These are phyloP conservation scores for Ascochyta koolunga DNA, from an alignment of 2,329 filamentous ascomycete genomes.

Conservation along the genomic window DNA sequence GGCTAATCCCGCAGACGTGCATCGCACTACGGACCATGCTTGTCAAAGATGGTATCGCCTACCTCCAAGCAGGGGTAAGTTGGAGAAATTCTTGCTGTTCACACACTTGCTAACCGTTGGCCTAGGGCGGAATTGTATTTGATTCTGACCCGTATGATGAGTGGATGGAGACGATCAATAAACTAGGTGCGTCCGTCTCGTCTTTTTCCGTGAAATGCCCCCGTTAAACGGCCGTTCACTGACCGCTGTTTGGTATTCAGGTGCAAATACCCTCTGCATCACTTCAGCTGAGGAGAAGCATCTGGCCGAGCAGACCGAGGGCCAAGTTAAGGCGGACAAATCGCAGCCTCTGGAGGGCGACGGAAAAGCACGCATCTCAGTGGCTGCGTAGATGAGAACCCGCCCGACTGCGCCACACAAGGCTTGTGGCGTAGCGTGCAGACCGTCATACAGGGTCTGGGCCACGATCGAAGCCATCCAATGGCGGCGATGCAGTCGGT, in stretches of 20 bases:
- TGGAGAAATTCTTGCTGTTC: conserved; percentile 27
- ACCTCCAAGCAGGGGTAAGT: conserved; percentile 84
- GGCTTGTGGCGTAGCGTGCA: conserved; percentile 8
- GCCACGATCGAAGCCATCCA: conserved; percentile 5
- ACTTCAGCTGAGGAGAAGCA: conserved; percentile 78
- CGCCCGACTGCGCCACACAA: conserved; percentile 28
- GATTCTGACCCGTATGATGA: conserved; percentile 91
- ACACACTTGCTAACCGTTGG: conserved; percentile 27
- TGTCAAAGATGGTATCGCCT: conserved; percentile 87
- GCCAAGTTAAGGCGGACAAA: conserved; percentile 16
- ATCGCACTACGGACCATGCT: conserved; percentile 90
- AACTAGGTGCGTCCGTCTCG: conserved; percentile 66
- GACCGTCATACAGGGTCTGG: conserved; percentile 11
- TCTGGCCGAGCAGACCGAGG: conserved; percentile 53
- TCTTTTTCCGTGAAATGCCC: conserved; percentile 1
- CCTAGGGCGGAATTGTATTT: conserved; percentile 45
- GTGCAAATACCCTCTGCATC: conserved; percentile 86
- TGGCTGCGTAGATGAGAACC: conserved; percentile 30
- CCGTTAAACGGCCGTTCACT: conserved; percentile 17
- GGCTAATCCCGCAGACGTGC: conserved; percentile 55
- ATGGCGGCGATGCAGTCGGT: background rate
- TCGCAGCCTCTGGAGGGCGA: conserved; percentile 18
- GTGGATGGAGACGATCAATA: conserved; percentile 97
- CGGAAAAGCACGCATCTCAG: conserved; percentile 34
- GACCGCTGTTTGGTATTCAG: conserved; percentile 31